A percentile compares a stretch with the other conserved stretches of the same genome.
These are phyloP conservation scores for Fusarium xylarioides DNA, from an alignment of 2,329 filamentous ascomycete species.

Conservation along the genomic window DNA sequence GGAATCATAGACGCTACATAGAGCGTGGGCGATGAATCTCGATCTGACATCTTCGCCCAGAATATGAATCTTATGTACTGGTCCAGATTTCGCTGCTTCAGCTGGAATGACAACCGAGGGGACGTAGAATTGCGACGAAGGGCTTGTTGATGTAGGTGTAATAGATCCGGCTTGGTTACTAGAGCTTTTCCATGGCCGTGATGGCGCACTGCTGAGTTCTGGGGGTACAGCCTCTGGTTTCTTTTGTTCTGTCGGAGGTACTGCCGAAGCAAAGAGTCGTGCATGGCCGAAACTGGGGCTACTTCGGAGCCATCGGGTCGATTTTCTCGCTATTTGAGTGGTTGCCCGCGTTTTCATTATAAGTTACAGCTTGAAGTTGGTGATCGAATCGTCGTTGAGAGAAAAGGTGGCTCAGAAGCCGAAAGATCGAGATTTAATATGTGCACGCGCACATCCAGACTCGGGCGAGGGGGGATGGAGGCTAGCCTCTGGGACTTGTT, in stretches of 20 bases:
- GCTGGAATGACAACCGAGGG: constrained; percentile 50
- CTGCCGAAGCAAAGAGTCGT: constrained; percentile 45
- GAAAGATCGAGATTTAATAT: constrained; percentile 12
- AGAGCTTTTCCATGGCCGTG: constrained; percentile 35
- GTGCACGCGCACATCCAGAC: constrained; percentile 10
- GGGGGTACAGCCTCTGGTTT: constrained; percentile 36
- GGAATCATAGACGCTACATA: constrained; percentile 53
- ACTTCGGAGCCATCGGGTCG: constrained; percentile 53
- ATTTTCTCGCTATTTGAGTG: constrained; percentile 52
- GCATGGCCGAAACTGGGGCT: constrained; percentile 49
- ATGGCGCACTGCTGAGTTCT: constrained; percentile 24
- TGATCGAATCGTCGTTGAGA: neutral
- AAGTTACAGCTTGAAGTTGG: constrained; percentile 47
- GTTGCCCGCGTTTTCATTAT: constrained; percentile 54
- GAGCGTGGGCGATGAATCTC: constrained; percentile 53
- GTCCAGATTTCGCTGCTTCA: constrained; percentile 45
- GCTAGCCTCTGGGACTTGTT: neutral
- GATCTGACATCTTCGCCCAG: constrained; percentile 54
- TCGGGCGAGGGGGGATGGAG: neutral
- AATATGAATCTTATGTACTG: constrained; percentile 53
- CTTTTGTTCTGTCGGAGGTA: constrained; percentile 38
- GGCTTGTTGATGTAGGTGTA: constrained; percentile 18
- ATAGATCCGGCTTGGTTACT: constrained; percentile 10
- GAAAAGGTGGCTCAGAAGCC: constrained; percentile 17
- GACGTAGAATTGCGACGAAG: constrained; percentile 44